Evolutionary conservation across 2,329 filamentous ascomycete genomes (phyloP), one percentile per base, ranked within the genome.

Genomic region (Tympanopsis confertula): DNA sequence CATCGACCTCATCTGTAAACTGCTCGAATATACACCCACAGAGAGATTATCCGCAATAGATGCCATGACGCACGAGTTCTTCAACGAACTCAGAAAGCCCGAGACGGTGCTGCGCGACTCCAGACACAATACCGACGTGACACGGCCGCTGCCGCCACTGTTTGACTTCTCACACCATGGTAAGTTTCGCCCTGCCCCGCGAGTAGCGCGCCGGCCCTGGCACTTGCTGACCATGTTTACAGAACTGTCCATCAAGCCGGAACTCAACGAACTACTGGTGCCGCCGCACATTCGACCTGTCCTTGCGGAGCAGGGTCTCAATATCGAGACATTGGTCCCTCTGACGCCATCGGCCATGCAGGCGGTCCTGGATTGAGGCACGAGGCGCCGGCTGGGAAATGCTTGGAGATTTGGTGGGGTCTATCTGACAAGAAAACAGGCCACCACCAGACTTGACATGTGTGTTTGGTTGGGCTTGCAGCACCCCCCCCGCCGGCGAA

Each of bases 51-150:
- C 86, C 5, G 87, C 91, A 17, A 79, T 98, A 45, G 86, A 96
- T 53, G 91, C 91, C 38, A 94, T 98, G 88, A 83, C 93, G 41
- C 91, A 98, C 53, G 87, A 91, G 26, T 98, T 96, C 74, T 98
- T 98, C 54, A 88, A 98, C 54, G 91, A 98, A 62, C 72, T 98
- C 45, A 78, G 91, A 52, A 87, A 95, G 52, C 86, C 87, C n/a
- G 78, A 61, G 57, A 96, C 88, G 42, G 85, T 82, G 58, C 71
- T 98, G 46, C 91, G 89, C 7, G 91, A 98, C 59, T 98, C 91
- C 18, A 82, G 91, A 56, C 87, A 95, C 62, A 76, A 85, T 43
- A 85, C 82, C 47, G 84, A 82, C 43, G 71, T 83, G 35, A 63
- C 83, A 36, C 82, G 83, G 56, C 88, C 95, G 43, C 65, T 98